These are phyloP conservation scores for Penicillium frequentans DNA, from an alignment of 2,329 filamentous ascomycete species.

Conservation along the genomic window DNA sequence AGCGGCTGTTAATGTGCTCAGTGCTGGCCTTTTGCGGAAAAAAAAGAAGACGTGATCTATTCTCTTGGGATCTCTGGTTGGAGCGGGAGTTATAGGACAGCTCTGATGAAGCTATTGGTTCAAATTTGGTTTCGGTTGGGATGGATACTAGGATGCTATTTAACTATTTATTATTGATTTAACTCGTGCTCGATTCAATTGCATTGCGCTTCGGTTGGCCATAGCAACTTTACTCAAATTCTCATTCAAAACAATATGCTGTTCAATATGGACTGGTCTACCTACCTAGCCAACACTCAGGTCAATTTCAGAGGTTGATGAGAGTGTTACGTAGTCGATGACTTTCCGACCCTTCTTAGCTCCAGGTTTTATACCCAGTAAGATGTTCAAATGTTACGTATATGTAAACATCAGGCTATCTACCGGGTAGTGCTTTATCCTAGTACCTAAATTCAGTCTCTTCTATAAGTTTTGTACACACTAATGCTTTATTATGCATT, in stretches of 20 bases:
- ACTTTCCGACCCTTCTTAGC: background rate
- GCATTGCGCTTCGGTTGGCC: too few species aligned
- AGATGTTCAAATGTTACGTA: too few species aligned
- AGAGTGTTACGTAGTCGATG: background rate
- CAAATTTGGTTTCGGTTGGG: background rate
- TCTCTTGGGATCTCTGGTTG: background rate
- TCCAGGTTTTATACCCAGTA: too few species aligned
- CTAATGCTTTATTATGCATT: background rate
- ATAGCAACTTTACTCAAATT: too few species aligned
- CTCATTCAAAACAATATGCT: too few species aligned
- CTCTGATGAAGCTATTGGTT: background rate
- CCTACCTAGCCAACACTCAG: too few species aligned
- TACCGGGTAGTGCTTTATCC: too few species aligned
- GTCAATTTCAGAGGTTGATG: too few species aligned
- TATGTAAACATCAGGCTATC: too few species aligned
- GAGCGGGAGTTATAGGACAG: background rate
- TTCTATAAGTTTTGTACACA: background rate
- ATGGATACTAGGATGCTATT: background rate
- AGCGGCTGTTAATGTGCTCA: constrained; percentile 38
- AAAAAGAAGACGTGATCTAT: constrained; percentile 39
- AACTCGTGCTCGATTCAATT: too few species aligned
- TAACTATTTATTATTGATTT: background rate
- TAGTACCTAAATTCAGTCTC: background rate
- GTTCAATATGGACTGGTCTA: too few species aligned
- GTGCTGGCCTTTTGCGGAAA: constrained; percentile 39